A percentile compares a stretch with the other conserved stretches of the same genome.
Evolutionary conservation across 1,284 basidiomycete genomes (phyloP).

Genomic region (Flammula alnicola): DNA sequence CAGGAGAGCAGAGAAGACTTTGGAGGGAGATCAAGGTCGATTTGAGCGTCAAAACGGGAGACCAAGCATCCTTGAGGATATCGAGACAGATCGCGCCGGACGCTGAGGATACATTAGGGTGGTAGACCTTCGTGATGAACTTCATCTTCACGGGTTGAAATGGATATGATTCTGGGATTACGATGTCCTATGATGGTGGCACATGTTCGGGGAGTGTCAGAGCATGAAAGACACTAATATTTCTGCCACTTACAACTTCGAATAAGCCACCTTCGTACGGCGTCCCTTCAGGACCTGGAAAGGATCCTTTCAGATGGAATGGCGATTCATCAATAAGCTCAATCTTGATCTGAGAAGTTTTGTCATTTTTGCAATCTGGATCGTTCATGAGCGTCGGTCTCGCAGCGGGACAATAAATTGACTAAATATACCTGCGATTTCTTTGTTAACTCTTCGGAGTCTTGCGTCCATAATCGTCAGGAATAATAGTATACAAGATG

Average conservation of each 20-base stretch:
- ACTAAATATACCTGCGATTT: conserved; percentile 74
- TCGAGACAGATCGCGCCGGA: conserved; percentile 90
- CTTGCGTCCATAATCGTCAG: conserved; percentile 74
- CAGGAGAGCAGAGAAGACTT: conserved; percentile 93
- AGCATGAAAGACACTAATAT: conserved; percentile 1
- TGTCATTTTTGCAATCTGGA: conserved; percentile 93
- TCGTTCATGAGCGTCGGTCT: conserved; percentile 3
- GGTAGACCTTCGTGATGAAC: conserved; percentile 96
- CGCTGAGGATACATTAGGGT: conserved; percentile 95
- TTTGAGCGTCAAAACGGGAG: conserved; percentile 93
- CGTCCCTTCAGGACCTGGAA: conserved; percentile 92
- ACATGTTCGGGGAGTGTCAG: conserved; percentile 8
- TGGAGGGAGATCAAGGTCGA: conserved; percentile 97
- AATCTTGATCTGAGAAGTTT: conserved; percentile 82
- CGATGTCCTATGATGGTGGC: conserved; percentile 72
- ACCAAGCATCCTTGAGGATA: conserved; percentile 83
- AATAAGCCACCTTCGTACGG: conserved; percentile 95
- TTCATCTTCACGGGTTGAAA: conserved; percentile 99
- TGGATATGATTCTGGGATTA: conserved; percentile 94
- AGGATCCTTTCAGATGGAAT: conserved; percentile 88
- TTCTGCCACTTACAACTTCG: conserved; percentile 80
- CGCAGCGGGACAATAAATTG: not conserved
- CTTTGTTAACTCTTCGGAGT: conserved; percentile 89
- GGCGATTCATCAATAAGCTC: conserved; percentile 87
- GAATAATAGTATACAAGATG: not conserved